Percentiles rank a stretch among this genome's conserved stretches.
Conservation (phyloP, 2,329 filamentous ascomycete species). For the Aspergillus pseudoviridinutans region DNA sequence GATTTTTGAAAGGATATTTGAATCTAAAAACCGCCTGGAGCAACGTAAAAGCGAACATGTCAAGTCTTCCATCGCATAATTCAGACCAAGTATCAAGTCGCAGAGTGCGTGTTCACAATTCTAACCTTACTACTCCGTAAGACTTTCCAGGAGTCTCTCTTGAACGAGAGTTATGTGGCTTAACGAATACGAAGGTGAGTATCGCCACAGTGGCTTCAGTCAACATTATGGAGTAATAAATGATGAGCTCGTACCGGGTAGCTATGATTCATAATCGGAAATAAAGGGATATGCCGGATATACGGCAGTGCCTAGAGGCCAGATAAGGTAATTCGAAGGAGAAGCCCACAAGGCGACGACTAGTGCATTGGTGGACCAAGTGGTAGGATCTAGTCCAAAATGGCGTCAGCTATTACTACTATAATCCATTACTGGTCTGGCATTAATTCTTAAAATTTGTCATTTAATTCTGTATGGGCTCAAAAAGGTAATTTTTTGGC, state of each 20-base stretch:
- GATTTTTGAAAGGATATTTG: not conserved
- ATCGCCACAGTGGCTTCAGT: constrained; percentile 10
- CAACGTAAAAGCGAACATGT: not conserved
- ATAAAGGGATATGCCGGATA: not conserved
- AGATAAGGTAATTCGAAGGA: not conserved
- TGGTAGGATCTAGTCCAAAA: not conserved
- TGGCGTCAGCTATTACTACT: constrained; percentile 1
- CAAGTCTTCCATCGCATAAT: not conserved
- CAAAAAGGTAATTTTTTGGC: constrained; percentile 2
- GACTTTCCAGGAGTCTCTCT: not conserved
- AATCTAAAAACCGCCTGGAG: not conserved
- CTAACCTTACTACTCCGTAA: not conserved
- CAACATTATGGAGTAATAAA: not conserved
- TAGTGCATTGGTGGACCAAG: not conserved
- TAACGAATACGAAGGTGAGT: constrained; percentile 3
- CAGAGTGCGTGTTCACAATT: not conserved
- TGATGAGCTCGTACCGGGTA: not conserved
- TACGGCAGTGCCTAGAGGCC: not conserved
- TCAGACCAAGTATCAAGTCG: not conserved
- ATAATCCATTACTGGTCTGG: not conserved
- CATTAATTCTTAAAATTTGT: not conserved
- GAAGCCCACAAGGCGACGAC: not conserved
- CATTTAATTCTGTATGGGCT: not conserved
- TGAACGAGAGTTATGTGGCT: constrained; percentile 2
- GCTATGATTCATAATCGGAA: not conserved